Percentiles rank a stretch among this genome's conserved stretches.
These are phyloP conservation scores for Acaromyces ingoldii DNA, from an alignment of 1,284 basidiomycete species.

Conservation along the genomic window DNA sequence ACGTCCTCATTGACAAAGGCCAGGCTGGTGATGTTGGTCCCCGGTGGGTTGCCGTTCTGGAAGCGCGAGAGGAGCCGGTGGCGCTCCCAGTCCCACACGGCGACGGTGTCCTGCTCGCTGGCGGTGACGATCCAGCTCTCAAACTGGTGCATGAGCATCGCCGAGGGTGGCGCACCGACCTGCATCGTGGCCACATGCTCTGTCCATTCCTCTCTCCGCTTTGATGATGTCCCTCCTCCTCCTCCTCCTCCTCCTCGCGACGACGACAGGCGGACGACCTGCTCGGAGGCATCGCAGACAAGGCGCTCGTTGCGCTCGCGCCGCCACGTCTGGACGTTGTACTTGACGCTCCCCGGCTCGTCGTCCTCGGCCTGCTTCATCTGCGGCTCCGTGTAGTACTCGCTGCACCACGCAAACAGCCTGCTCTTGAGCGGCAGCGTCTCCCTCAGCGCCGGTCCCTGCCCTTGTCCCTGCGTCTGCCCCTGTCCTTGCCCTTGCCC, in stretches of 20 bases:
- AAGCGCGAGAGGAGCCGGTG: constrained; percentile 74
- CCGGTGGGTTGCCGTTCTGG: constrained; percentile 78
- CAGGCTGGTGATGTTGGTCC: constrained; percentile 80
- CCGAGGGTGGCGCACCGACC: constrained; percentile 54
- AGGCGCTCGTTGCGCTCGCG: constrained; percentile 83
- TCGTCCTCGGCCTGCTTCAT: constrained; percentile 73
- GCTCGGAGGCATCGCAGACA: constrained; percentile 62
- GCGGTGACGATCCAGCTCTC: constrained; percentile 82
- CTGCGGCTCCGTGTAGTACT: constrained; percentile 93
- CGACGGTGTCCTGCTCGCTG: constrained; percentile 80
- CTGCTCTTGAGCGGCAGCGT: constrained; percentile 79
- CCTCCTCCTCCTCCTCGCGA: constrained; percentile 18
- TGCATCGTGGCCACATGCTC: constrained; percentile 60
- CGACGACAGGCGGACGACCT: constrained; percentile 69
- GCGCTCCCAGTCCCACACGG: constrained; percentile 91
- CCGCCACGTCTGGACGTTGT: constrained; percentile 94
- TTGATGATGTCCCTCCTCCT: not conserved
- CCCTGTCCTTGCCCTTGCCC: not conserved
- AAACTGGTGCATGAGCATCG: constrained; percentile 80
- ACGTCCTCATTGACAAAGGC: constrained; percentile 94
- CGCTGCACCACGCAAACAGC: constrained; percentile 92
- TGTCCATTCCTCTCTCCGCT: not conserved
- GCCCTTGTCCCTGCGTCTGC: not conserved
- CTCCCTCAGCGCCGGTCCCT: constrained; percentile 41
- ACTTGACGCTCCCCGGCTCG: constrained; percentile 86